Evolutionary conservation across 2,329 filamentous ascomycete genomes (phyloP), one percentile per base, ranked within the genome.

Genomic region (Cercospora sp.): DNA sequence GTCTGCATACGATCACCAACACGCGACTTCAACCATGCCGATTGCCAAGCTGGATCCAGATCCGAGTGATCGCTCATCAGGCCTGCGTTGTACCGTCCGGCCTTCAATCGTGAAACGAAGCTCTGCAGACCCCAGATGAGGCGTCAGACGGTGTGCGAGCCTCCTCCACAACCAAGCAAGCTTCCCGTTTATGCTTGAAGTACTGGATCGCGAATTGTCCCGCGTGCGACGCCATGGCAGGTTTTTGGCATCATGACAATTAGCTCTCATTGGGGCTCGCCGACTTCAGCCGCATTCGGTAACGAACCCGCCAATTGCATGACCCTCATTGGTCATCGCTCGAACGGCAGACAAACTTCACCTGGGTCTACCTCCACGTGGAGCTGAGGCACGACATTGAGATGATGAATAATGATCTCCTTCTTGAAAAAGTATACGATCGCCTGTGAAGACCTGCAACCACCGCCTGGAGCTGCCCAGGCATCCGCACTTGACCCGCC

Each of bases 111-210:
- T 23, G 10, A 51, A 20, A 12, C 18, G 6, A 40, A 51, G 5
- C 20, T 51, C 45, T 51, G 18, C 45, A 51, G 18, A 51, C 45
- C 18, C 36, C 45, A 51, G 18, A 20, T 12, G 45, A 51, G 45
- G 45, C 18, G 45, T n/a, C 12, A 48, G 42, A 31, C 55, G 31
- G n/a, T 26, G n/a, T 45, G 31, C 45, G 30, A 23, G n/a, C 28
- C 18, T 63, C 61, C 61, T 63, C 61, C 61, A 63, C 61, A 63
- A 36, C 26, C 42, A 33, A 36, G 31, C 13, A 63, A 63, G 61
- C 61, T 63, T 63, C 45, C 12, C 61, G 53, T 63, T 20, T 63
- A 63, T 57, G 61, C 61, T 63, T 63, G 61, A 63, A 51, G 28
- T 16, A 5, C 53, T 31, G 16, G 13, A 55, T 53, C 20, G 45